Conservation (phyloP, 1,284 basidiomycete genomes). For the Ganoderma meredithae region DNA sequence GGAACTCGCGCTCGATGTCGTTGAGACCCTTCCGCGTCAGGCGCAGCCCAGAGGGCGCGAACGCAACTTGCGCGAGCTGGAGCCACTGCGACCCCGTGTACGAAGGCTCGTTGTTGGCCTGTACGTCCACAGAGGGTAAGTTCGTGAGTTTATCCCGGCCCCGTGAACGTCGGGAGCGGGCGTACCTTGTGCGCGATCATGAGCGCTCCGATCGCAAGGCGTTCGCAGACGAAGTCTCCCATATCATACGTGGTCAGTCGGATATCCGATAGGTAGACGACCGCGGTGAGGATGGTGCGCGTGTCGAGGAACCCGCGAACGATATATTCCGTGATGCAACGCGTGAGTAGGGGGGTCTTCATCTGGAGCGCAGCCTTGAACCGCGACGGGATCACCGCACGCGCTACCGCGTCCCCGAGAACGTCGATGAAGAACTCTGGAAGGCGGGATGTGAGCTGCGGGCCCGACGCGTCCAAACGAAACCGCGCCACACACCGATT, state of each 20-base stretch:
- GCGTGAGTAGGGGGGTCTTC: constrained; percentile 15
- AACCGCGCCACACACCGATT: constrained; percentile 54
- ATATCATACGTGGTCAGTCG: constrained; percentile 63
- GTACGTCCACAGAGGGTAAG: constrained; percentile 49
- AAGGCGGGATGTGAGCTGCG: constrained; percentile 1
- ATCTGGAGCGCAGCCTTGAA: constrained; percentile 19
- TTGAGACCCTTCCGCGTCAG: not conserved
- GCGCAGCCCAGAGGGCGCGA: constrained; percentile 3
- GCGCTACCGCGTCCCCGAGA: constrained; percentile 20
- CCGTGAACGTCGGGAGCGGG: constrained; percentile 12
- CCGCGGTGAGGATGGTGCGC: constrained; percentile 59
- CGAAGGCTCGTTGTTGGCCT: constrained; percentile 57
- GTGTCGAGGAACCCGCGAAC: constrained; percentile 49
- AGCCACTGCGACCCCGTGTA: not conserved
- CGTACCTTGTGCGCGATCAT: constrained; percentile 70
- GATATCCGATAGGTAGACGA: constrained; percentile 67
- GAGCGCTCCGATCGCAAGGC: constrained; percentile 71
- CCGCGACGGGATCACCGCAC: constrained; percentile 17
- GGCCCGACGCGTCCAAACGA: not conserved
- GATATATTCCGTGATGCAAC: constrained; percentile 16
- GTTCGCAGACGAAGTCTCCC: constrained; percentile 70
- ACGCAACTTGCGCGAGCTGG: not conserved
- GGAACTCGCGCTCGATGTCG: constrained; percentile 67
- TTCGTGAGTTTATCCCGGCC: not conserved
- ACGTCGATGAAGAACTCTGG: constrained; percentile 29